phyloP scores from a whole-genome alignment of 352 stramenopile species.

The Phytopythium helicoides region DNA sequence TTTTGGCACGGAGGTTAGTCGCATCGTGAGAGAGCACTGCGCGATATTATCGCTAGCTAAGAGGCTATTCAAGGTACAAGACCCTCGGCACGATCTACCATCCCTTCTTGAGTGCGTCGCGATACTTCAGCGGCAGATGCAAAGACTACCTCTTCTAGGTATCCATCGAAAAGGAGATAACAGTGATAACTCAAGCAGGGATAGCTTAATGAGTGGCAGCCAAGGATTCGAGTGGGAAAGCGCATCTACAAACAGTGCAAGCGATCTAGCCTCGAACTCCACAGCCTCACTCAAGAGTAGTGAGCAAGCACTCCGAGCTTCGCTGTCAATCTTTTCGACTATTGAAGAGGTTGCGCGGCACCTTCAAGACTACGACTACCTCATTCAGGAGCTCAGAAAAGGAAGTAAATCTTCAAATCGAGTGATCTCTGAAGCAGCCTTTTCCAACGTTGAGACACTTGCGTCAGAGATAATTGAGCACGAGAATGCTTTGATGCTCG shows the following conservation, averaged over 20 bases:
- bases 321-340: constrained; percentile 38
- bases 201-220: background rate
- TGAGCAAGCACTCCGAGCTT: constrained; percentile 14
- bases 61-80: constrained; percentile 47
- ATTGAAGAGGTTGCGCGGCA: constrained; percentile 54
- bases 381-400: constrained; percentile 32
- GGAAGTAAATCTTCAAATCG: constrained; percentile 2
- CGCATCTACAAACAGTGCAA: background rate
- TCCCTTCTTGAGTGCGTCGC: constrained; percentile 55
- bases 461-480: constrained; percentile 31
- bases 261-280: constrained; percentile 9
- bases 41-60: constrained; percentile 43
- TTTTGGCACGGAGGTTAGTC: constrained; percentile 45
- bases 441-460: constrained; percentile 29
- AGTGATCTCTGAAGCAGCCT: constrained; percentile 1
- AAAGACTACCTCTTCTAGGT: constrained; percentile 28
- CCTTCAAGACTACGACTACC: constrained; percentile 62
- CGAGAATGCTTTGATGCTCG: constrained; percentile 26
- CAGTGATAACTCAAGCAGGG: constrained; percentile 7
- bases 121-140: constrained; percentile 35
- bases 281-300: constrained; percentile 10
- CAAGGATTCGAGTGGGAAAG: background rate
- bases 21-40: constrained; percentile 54
- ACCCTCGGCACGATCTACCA: constrained; percentile 44
- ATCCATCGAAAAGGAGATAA: background rate